Percentiles rank a stretch among this genome's conserved stretches.
These are phyloP conservation scores for Petrea volubilis DNA, from an alignment of 257 asterid species.

Conservation along the genomic window DNA sequence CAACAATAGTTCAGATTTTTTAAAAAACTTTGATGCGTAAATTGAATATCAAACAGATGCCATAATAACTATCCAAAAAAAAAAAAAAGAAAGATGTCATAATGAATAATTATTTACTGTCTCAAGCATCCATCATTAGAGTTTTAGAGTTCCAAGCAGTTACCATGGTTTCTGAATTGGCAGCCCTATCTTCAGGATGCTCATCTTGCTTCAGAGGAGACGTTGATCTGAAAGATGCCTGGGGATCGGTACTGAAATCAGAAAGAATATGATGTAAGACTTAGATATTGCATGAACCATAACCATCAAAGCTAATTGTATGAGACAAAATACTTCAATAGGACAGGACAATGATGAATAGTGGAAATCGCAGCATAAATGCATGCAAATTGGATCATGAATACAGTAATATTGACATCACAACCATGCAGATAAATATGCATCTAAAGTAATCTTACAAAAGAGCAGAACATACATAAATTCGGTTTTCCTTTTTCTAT, in stretches of 20 bases:
- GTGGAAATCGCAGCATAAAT: slow-evolving; percentile 2
- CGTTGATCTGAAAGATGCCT: slow-evolving; percentile 54
- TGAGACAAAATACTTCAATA: slow-evolving; percentile 13
- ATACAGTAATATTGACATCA: neutral
- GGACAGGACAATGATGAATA: slow-evolving; percentile 1
- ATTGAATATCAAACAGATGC: neutral
- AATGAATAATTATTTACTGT: neutral
- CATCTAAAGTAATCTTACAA: neutral
- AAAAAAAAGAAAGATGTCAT: slow-evolving; percentile 6
- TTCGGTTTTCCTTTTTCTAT: neutral
- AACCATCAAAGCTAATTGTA: neutral
- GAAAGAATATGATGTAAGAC: slow-evolving; percentile 10
- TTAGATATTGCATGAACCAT: slow-evolving; percentile 3
- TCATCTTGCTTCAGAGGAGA: slow-evolving; percentile 57
- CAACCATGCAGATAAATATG: slow-evolving; percentile 3
- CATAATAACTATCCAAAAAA: neutral
- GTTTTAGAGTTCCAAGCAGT: slow-evolving; percentile 24
- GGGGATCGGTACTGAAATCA: slow-evolving; percentile 70
- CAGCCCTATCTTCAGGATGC: slow-evolving; percentile 47
- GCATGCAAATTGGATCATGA: neutral
- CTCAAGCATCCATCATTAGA: slow-evolving; percentile 17
- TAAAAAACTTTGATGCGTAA: neutral
- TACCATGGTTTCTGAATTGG: slow-evolving; percentile 54
- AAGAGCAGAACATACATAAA: neutral
- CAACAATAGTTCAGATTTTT: neutral